phyloP scores from a whole-genome alignment of 1,284 basidiomycete species.

The Lignosus rhinocerotis region DNA sequence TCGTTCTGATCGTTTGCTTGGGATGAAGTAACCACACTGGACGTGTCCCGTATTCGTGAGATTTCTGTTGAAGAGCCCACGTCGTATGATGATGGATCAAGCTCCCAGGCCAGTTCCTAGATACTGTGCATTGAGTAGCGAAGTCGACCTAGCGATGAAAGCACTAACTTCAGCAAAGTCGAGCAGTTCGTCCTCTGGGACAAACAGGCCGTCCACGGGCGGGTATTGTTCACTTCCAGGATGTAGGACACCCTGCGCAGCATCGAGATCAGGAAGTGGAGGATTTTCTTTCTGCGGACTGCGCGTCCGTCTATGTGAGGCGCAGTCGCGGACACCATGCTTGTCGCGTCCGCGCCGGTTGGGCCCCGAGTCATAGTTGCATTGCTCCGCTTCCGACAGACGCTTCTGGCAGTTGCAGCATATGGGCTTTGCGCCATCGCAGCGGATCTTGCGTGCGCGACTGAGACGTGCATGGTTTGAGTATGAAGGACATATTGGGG shows the following conservation, averaged over 20 bases:
- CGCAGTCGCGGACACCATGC: constrained; percentile 48
- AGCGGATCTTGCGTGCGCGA: constrained; percentile 74
- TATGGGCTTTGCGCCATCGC: constrained; percentile 72
- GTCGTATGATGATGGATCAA: constrained; percentile 14
- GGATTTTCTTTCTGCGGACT: background rate
- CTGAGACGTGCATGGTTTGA: constrained; percentile 36
- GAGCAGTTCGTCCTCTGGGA: background rate
- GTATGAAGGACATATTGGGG: constrained; percentile 17
- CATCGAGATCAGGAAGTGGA: background rate
- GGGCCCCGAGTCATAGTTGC: constrained; percentile 61
- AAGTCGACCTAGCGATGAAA: background rate
- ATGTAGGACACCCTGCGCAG: background rate
- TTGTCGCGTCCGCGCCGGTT: constrained; percentile 76
- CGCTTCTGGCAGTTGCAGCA: constrained; percentile 67
- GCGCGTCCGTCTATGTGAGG: constrained; percentile 29
- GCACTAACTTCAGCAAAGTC: constrained; percentile 6
- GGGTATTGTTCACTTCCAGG: background rate
- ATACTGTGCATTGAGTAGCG: background rate
- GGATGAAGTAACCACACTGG: background rate
- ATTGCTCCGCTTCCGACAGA: constrained; percentile 37
- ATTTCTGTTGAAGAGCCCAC: background rate
- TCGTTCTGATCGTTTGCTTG: background rate
- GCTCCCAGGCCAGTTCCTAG: constrained; percentile 11
- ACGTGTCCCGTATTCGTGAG: background rate
- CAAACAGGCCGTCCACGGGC: background rate